Evolutionary conservation across 1,284 basidiomycete species (phyloP), one percentile per base, ranked within the genome.

Genomic region (Cryptococcus jaspeensis): DNA sequence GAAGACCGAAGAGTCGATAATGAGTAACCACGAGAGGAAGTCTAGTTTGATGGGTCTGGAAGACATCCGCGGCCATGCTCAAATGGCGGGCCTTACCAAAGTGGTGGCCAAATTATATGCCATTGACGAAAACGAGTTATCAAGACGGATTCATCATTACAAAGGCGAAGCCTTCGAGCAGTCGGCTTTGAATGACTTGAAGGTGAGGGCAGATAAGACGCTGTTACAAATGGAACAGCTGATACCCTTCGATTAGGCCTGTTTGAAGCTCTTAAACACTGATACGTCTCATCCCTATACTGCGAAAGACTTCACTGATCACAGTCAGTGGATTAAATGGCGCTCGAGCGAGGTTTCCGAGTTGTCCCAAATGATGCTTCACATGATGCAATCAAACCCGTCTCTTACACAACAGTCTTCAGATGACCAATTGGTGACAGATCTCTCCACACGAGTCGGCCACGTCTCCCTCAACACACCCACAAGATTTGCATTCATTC

Each of bases 211-310:
- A 6, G 28, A 32, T 32, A 4, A 32, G 3, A 22, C 16, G 3
- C 5, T 4, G 15, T 38, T 18, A 28, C 8, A 5, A 37, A 1
- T 15, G 12, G n/a, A 36, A 40, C n/a, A n/a, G 23, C 20, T 37
- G 23, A 53, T 13, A 18, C 50, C 54, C 13, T 35, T 22, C 1
- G n/a, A 22, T 38, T 78, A 94, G 87, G 90, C 88, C 35, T 93
- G 90, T 71, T 81, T 97, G 53, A 94, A 92, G 78, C 91, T 93
- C 62, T 89, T 98, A 73, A 90, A 88, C 58, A 87, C 89, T 7
- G 88, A 90, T 41, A 81, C 84, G 20, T 79, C 88, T 0, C 92
- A 94, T 72, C 92, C 94, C 0, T 92, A 90, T 32, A 83, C 87
- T 47, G 82, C 87, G 61, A 86, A 90, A 63, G 94, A 99, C 73